Base-by-base conservation (phyloP, 768 basidiomycete species). In the Artomyces pyxidatus region DNA sequence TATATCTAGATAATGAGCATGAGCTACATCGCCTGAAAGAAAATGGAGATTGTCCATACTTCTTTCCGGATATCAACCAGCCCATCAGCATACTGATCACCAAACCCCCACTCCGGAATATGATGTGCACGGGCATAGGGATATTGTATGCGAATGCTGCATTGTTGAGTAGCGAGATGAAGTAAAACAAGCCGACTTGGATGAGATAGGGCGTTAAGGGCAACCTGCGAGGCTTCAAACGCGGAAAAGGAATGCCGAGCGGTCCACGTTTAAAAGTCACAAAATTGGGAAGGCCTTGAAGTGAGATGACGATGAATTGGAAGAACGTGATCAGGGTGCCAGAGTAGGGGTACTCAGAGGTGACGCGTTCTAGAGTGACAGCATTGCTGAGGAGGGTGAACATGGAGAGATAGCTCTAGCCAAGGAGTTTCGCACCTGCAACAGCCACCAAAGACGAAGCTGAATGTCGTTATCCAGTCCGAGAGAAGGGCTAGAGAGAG, bases 41-140 rank as follows among this genome's bases (percentile, higher is more conserved):
- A 38, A 44, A 27, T 39, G 16, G 16, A 49, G 10, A n/a, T 41
- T 10, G 42, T 55, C 29, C 78, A 47, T 51, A 85, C 80, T 74
- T 75, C 63, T 83, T 87, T 2, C 77, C 73, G 2, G 69, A 75
- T 16, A 90, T 52, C 2, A 85, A 47, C 73, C 80, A 84, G 1
- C 90, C 91, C 43, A 93, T 73, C 12, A 85, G 25, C 80, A 97
- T 84, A 58, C 83, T 91, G 25, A 93, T 72, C 27, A 90, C 77
- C 47, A 95, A 69, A 0, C 92, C 93, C 0, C 88, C 92, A 56
- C 88, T 90, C 37, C 93, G 76, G 61, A 95, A 95, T 52, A 97
- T 86, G 63, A 97, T 95, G 66, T 97, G 93, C 1, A 97, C 84
- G 0, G 88, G 68, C 80, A 96, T 91, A 19, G 94, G 92, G 51